Evolutionary conservation across 768 basidiomycete genomes (phyloP), one percentile per base, ranked within the genome.

Genomic region (Russula compacta): DNA sequence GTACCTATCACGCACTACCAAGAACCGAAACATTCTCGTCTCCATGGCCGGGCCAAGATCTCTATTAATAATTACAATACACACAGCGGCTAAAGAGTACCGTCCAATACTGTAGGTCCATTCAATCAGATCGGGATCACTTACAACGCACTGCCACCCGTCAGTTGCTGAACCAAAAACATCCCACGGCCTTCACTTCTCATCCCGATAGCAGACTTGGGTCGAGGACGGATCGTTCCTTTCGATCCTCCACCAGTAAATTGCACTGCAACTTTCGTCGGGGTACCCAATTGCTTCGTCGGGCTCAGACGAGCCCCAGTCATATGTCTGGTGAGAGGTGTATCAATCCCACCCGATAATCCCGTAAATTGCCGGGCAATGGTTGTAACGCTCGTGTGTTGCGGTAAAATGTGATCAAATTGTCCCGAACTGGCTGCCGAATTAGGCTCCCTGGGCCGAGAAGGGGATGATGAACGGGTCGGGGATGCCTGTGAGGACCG

Each of bases 101-200:
- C 11, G 32, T 29, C 42, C n/a, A 57, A 50, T 15, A 19, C 19
- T 14, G 8, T 29, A 29, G 3, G 1, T 29, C 24, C 24, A 36
- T 46, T 50, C 19, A 52, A 43, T 53, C 50, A 17, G 7, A 43
- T 11, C 24, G 24, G 33, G 14, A 38, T 46, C 32, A 42, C 56
- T 58, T 52, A 63, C 50, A 57, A 6, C 5, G n/a, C 50, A n/a
- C 46, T 51, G 4, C 77, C 77, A 32, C 87, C 89, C 8, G 90
- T 92, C 77, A 92, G 77, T 70, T 92, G 89, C 67, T 83, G 77
- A 49, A 91, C 86, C 59, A 92, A 74, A 71, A 82, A 87, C 86
- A 90, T 82, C 9, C 81, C 85, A 50, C 85, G 75, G 12, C 84
- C 87, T 69, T 88, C 86, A 64, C 88, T 87, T 33, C 87, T 77